phyloP scores from a whole-genome alignment of 148 eudicot genomes.

The Dianthus caryophyllus region DNA sequence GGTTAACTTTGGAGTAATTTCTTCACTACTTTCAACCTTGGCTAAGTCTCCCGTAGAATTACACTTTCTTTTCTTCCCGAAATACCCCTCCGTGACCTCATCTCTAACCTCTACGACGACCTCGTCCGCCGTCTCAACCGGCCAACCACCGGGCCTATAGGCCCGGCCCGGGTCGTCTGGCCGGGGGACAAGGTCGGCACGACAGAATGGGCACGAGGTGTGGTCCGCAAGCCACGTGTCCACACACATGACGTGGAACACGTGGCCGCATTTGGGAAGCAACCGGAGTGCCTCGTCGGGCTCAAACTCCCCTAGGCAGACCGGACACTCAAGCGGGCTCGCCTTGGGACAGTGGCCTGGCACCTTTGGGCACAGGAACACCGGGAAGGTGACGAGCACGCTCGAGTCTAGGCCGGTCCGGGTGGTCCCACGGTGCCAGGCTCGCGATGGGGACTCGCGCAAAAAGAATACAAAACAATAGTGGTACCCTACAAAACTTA shows the following conservation, averaged over 20 bases:
- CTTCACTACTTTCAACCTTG: neutral
- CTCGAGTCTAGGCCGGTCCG: slow-evolving; percentile 27
- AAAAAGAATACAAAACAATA: neutral
- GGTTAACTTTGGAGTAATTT: too few relatives aligned
- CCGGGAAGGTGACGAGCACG: slow-evolving; percentile 24
- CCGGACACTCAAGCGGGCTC: slow-evolving; percentile 29
- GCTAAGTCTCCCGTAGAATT: slow-evolving; percentile 56
- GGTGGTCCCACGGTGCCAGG: neutral
- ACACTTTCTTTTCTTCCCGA: slow-evolving; percentile 34
- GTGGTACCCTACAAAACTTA: neutral
- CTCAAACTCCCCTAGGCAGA: slow-evolving; percentile 31
- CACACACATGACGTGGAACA: slow-evolving; percentile 18
- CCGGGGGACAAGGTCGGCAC: neutral
- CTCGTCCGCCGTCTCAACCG: slow-evolving; percentile 29
- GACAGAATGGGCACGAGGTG: slow-evolving; percentile 23
- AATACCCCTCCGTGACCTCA: slow-evolving; percentile 21
- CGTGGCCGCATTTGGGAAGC: slow-evolving; percentile 40
- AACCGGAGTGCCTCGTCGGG: slow-evolving; percentile 27
- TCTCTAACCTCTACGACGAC: slow-evolving; percentile 14
- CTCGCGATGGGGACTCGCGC: neutral
- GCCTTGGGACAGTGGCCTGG: slow-evolving; percentile 4
- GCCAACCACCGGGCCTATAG: neutral
- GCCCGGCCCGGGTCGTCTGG: slow-evolving; percentile 2
- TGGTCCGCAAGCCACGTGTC: slow-evolving; percentile 30
- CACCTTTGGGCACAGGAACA: slow-evolving; percentile 22